Evolutionary conservation across 257 asterid genomes (phyloP), one percentile per base, ranked within the genome.

Genomic region (Ilex asprella): DNA sequence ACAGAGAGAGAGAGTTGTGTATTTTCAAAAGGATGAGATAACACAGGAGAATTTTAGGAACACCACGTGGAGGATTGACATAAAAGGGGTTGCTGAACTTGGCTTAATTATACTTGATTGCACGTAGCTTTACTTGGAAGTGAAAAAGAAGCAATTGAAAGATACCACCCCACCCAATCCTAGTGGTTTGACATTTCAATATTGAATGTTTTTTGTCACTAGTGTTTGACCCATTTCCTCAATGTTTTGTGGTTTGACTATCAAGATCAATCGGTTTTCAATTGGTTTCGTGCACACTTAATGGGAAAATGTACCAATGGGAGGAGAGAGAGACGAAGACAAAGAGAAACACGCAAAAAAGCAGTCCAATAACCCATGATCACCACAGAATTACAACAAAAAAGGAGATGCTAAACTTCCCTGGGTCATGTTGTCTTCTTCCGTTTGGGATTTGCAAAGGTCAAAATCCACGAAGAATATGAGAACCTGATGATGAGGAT

Each of bases 81-180:
- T 51, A 16, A 60, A 56, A 50, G 31, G 74, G 58, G 65, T 58
- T 49, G 70, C 63, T 43, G 15, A 12, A 54, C 31, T 59, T 55
- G 2, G 39, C 1, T 46, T 46, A 46, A 46, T 46, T 46, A 46
- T 46, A 54, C 51, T 60, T 57, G 50, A 51, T 21, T 61, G 56
- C 63, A 59, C 30, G 60, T 64, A 62, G 75, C 83, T 67, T 77
- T 63, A 60, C 74, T 65, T 72, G 47, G 41, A 75, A 72, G 69
- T 30, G 59, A 63, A 52, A 53, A 60, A 27, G 32, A 50, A 73
- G 54, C 67, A 68, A 47, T 49, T 43, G 27, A 68, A 68, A 55
- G 72, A 66, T 56, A 60, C 69, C 65, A 49, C 64, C 27, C 61
- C 49, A 55, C 47, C 56, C 16, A 56, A 29, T 2, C 43, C 57